Evolutionary conservation across 352 stramenopile species (phyloP).

Genomic region (Saprolegnia diclina): DNA sequence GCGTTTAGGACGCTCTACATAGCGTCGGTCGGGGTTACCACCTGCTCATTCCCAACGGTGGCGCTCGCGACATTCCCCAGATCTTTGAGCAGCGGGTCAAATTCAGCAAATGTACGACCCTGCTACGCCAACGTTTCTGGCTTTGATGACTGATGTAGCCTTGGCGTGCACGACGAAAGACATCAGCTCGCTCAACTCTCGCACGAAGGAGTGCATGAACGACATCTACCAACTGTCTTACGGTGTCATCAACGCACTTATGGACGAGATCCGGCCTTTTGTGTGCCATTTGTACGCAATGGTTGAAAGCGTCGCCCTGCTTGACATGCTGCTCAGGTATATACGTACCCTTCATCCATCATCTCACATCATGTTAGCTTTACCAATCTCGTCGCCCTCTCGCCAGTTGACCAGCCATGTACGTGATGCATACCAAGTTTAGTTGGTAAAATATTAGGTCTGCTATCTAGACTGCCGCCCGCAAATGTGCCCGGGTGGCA

Average conservation of each 20-base stretch:
- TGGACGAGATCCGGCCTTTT: constrained; percentile 70
- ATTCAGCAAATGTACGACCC: constrained; percentile 49
- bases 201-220: constrained; percentile 71
- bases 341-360: not conserved
- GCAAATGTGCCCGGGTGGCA: constrained; percentile 54
- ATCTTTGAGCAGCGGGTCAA: constrained; percentile 60
- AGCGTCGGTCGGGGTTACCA: constrained; percentile 69
- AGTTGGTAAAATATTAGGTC: not conserved
- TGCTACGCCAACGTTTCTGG: not conserved
- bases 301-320: constrained; percentile 82
- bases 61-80: constrained; percentile 42
- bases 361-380: constrained; percentile 47
- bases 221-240: constrained; percentile 88
- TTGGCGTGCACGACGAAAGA: constrained; percentile 85
- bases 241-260: constrained; percentile 70
- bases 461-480: constrained; percentile 58
- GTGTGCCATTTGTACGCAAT: constrained; percentile 77
- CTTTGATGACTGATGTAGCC: constrained; percentile 33
- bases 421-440: constrained; percentile 13
- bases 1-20: not conserved
- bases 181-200: constrained; percentile 77
- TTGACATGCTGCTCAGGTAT: constrained; percentile 89
- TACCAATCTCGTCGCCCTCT: constrained; percentile 77
- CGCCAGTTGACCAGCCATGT: constrained; percentile 71
- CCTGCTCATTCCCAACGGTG: constrained; percentile 49